A percentile compares a stretch with the other conserved stretches of the same genome.
Evolutionary conservation across 2,329 filamentous ascomycete species (phyloP).

Genomic region (Trichothecium roseum): DNA sequence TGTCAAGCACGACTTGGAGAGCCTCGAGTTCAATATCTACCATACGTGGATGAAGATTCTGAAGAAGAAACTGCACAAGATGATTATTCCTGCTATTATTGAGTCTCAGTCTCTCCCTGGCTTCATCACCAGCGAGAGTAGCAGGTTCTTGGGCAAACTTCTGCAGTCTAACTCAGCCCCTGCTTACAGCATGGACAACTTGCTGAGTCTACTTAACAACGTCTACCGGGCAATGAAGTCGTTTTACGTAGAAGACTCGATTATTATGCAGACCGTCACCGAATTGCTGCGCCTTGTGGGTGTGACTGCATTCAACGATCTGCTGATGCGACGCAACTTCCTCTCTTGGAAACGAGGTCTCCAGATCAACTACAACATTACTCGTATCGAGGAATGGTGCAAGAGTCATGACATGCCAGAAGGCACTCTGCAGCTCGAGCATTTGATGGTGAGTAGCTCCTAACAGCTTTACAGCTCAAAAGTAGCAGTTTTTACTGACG

Average conservation of each 20-base stretch:
- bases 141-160: conserved; percentile 94
- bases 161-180: conserved; percentile 81
- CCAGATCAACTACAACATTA: conserved; percentile 99
- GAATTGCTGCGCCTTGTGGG: conserved; percentile 88
- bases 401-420: conserved; percentile 99
- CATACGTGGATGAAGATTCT: conserved; percentile 99
- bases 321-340: conserved; percentile 97
- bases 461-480: background rate
- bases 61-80: conserved; percentile 98
- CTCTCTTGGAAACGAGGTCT: conserved; percentile 98
- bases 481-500: conserved; percentile 14
- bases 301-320: conserved; percentile 95
- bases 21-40: conserved; percentile 98
- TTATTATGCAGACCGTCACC: conserved; percentile 90
- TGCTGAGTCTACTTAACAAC: conserved; percentile 89
- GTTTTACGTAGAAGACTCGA: conserved; percentile 92
- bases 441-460: conserved; percentile 68
- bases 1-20: conserved; percentile 97
- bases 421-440: conserved; percentile 91
- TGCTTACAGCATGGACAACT: conserved; percentile 99
- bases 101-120: conserved; percentile 96
- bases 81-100: conserved; percentile 99
- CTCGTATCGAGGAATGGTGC: conserved; percentile 98
- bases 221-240: conserved; percentile 99
- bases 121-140: conserved; percentile 98